phyloP scores from a whole-genome alignment of 2,329 filamentous ascomycete species.

The Penicillium sp. region DNA sequence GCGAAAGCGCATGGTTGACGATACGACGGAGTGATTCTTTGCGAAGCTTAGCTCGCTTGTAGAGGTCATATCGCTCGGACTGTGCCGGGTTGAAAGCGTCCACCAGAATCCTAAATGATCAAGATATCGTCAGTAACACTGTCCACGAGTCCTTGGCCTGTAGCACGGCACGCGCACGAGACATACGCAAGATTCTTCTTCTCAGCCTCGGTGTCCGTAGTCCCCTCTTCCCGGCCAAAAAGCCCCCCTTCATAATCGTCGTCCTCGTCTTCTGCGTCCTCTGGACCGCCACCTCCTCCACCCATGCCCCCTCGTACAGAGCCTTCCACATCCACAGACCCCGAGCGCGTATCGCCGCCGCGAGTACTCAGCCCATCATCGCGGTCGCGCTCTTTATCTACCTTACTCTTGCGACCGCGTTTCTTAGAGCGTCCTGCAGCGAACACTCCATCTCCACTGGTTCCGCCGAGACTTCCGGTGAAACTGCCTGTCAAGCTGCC shows the following conservation, averaged over 20 bases:
- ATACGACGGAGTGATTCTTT: conserved; percentile 50
- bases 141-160: background rate
- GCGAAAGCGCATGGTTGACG: conserved; percentile 61
- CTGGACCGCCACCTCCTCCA: conserved; percentile 40
- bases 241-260: conserved; percentile 46
- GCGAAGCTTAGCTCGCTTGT: conserved; percentile 47
- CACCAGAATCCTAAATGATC: conserved; percentile 36
- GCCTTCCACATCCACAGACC: conserved; percentile 32
- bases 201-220: conserved; percentile 47
- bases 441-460: conserved; percentile 34
- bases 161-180: conserved; percentile 1
- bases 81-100: conserved; percentile 46
- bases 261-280: conserved; percentile 47
- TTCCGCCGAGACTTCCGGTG: conserved; percentile 38
- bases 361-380: conserved; percentile 29
- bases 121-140: conserved; percentile 6
- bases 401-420: conserved; percentile 36
- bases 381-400: conserved; percentile 33
- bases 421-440: conserved; percentile 29
- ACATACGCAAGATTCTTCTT: conserved; percentile 48
- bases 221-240: conserved; percentile 41
- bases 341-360: conserved; percentile 24
- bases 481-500: conserved; percentile 41
- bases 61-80: conserved; percentile 45
- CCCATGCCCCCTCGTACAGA: conserved; percentile 30